These are phyloP conservation scores for Aspergillus homomorphus DNA, from an alignment of 495 filamentous ascomycete genomes.

Conservation along the genomic window DNA sequence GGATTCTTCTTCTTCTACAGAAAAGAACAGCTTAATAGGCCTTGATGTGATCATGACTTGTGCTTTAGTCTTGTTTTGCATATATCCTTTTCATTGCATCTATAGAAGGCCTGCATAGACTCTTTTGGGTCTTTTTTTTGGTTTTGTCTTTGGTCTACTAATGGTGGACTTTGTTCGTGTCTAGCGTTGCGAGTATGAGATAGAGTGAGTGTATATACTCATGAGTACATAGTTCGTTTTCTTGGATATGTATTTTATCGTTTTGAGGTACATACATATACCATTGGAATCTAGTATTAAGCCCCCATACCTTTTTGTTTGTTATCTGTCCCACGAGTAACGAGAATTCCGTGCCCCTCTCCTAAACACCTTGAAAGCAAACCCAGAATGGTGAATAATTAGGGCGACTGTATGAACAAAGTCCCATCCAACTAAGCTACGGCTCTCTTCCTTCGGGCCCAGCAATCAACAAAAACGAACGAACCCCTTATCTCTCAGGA, in stretches of 20 bases:
- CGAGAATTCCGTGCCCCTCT: no score
- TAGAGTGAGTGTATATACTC: neutral
- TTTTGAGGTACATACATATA: neutral
- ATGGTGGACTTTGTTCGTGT: neutral
- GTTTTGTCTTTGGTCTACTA: no score
- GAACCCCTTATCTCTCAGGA: no score
- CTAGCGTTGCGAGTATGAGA: neutral
- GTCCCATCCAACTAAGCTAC: no score
- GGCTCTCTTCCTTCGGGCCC: no score
- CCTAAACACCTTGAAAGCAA: no score
- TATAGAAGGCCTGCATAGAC: neutral
- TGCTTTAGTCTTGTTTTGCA: neutral
- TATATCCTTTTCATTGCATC: neutral
- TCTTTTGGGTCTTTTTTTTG: neutral
- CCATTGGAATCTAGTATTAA: no score
- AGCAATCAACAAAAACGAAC: no score
- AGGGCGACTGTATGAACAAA: no score
- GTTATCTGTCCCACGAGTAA: no score
- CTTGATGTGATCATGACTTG: constrained; percentile 5
- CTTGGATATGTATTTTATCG: neutral
- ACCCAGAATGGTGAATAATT: no score
- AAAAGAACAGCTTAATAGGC: constrained; percentile 22
- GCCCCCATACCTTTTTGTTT: no score
- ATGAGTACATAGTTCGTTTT: neutral
- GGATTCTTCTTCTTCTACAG: constrained; percentile 23